A percentile compares a stretch with the other conserved stretches of the same genome.
These are phyloP conservation scores for Pisolithus orientalis DNA, from an alignment of 768 basidiomycete genomes.

Conservation along the genomic window DNA sequence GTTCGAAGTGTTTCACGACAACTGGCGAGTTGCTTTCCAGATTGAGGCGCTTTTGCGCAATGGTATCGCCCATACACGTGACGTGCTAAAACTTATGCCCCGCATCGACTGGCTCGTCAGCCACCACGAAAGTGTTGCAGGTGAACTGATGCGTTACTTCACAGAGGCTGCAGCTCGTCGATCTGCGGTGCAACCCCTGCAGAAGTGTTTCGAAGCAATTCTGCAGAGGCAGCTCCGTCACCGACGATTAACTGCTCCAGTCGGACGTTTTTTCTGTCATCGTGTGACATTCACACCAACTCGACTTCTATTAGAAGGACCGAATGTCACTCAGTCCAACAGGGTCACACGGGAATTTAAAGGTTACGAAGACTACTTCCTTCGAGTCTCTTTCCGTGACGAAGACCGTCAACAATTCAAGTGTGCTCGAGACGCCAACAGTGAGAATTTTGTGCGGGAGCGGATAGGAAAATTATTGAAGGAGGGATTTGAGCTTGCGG, in stretches of 20 bases:
- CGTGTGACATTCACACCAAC: constrained; percentile 77
- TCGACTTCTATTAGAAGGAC: constrained; percentile 20
- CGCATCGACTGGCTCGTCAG: constrained; percentile 37
- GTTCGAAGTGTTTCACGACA: constrained; percentile 2
- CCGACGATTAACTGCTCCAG: constrained; percentile 17
- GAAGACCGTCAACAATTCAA: no score
- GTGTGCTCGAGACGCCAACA: no score
- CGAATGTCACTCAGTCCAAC: no score
- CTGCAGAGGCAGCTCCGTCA: constrained; percentile 12
- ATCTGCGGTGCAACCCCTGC: constrained; percentile 35
- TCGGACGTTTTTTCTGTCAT: constrained; percentile 55
- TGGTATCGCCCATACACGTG: constrained; percentile 52
- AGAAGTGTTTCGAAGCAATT: constrained; percentile 42
- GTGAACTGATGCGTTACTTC: constrained; percentile 51
- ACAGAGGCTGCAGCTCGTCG: constrained; percentile 41
- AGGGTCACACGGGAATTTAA: no score
- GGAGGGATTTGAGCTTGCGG: no score
- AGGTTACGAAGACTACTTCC: no score
- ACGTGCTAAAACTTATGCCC: constrained; percentile 43
- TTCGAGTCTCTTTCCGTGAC: no score
- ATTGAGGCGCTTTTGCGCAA: constrained; percentile 46
- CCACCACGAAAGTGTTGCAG: constrained; percentile 29
- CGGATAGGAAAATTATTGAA: no score
- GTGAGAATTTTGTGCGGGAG: no score
- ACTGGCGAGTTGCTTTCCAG: constrained; percentile 37